Percentiles rank a stretch among this genome's conserved stretches.
phyloP scores from a whole-genome alignment of 2,329 filamentous ascomycete species.

The Capronia americana region DNA sequence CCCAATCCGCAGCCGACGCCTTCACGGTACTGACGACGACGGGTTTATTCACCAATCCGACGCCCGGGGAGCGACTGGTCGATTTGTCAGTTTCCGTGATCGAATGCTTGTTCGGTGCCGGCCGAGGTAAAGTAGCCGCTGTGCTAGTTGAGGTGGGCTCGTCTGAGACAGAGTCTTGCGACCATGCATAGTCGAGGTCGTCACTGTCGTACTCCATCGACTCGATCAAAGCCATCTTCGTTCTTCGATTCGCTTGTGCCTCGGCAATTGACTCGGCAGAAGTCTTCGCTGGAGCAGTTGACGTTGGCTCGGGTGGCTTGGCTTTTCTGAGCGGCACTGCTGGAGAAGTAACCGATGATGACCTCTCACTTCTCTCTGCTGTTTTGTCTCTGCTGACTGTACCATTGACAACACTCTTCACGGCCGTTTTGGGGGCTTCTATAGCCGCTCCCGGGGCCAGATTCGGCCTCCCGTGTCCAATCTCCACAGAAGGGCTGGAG shows the following conservation, averaged over 20 bases:
- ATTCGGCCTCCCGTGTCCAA: slow-evolving; percentile 10
- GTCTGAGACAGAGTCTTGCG: slow-evolving; percentile 27
- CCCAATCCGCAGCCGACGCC: slow-evolving; percentile 35
- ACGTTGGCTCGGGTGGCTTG: slow-evolving; percentile 7
- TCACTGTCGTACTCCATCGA: slow-evolving; percentile 42
- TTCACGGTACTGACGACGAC: slow-evolving; percentile 16
- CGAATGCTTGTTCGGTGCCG: neutral
- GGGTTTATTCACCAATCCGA: neutral
- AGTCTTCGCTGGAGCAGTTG: slow-evolving; percentile 15
- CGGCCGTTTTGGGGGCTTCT: slow-evolving; percentile 13
- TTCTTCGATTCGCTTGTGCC: slow-evolving; percentile 43
- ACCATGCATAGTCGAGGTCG: slow-evolving; percentile 36
- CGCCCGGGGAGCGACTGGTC: neutral
- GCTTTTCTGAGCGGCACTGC: slow-evolving; percentile 13
- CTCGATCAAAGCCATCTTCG: slow-evolving; percentile 45
- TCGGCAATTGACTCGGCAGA: slow-evolving; percentile 29
- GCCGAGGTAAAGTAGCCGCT: neutral
- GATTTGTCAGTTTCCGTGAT: neutral
- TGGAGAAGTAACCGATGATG: slow-evolving; percentile 9
- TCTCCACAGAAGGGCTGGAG: slow-evolving; percentile 19
- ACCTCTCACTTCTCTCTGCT: slow-evolving; percentile 5
- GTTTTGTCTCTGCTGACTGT: neutral
- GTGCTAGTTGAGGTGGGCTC: slow-evolving; percentile 3
- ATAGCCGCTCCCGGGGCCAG: slow-evolving; percentile 2
- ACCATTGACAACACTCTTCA: neutral